Conservation (phyloP, 495 filamentous ascomycete species). For the Hapsidospora chrysogenum region DNA sequence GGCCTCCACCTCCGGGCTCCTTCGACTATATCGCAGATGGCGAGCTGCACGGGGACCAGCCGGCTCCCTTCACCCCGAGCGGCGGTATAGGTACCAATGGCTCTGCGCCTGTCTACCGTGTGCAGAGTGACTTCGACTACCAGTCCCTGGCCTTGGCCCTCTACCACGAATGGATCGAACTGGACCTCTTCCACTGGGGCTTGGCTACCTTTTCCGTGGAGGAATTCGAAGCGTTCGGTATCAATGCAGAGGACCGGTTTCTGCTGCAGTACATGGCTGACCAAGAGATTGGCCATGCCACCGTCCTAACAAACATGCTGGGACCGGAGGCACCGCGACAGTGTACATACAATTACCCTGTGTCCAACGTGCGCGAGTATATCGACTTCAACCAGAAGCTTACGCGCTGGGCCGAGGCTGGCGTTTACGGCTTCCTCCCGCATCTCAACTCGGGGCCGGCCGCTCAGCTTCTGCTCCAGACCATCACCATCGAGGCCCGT, state of each 20-base stretch:
- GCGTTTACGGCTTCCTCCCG: constrained; percentile 70
- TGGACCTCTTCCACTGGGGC: constrained; percentile 75
- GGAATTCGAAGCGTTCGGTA: constrained; percentile 52
- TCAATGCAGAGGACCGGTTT: constrained; percentile 49
- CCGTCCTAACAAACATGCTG: constrained; percentile 65
- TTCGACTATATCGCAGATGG: constrained; percentile 55
- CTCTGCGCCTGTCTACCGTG: constrained; percentile 51
- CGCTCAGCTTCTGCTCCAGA: constrained; percentile 53
- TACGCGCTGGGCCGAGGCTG: constrained; percentile 67
- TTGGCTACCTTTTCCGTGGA: constrained; percentile 50
- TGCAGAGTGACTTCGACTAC: constrained; percentile 59
- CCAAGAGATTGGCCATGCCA: constrained; percentile 72
- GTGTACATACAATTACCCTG: constrained; percentile 75
- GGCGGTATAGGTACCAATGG: constrained; percentile 76
- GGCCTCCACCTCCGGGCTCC: constrained; percentile 30
- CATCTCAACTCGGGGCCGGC: constrained; percentile 68
- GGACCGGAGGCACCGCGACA: constrained; percentile 54
- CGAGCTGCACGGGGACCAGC: constrained; percentile 42
- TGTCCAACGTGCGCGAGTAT: constrained; percentile 57
- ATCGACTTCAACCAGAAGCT: constrained; percentile 79
- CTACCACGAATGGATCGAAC: constrained; percentile 77
- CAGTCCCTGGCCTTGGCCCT: constrained; percentile 52
- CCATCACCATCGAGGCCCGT: constrained; percentile 69
- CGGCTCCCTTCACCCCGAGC: constrained; percentile 55
- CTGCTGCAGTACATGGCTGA: constrained; percentile 74